Evolutionary conservation across 73 alveolate species (phyloP).

Genomic region (Tetrahymena borealis): DNA sequence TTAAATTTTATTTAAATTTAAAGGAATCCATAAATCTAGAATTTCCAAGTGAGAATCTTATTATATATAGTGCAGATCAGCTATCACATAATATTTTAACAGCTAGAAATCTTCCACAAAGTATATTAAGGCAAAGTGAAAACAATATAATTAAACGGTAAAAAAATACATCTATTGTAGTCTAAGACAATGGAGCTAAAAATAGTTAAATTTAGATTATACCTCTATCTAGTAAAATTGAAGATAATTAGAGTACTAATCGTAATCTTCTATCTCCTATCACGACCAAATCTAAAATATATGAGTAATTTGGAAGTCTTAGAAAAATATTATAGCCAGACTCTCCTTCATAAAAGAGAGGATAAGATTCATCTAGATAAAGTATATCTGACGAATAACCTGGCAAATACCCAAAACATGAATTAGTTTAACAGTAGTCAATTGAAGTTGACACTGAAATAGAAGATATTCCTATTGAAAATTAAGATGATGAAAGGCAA

Average conservation of each 20-base stretch:
- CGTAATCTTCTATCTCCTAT: not conserved
- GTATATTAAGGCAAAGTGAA: not conserved
- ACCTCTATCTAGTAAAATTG: not conserved
- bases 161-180: no score
- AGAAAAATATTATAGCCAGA: not conserved
- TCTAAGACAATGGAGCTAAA: not conserved
- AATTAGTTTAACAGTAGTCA: no score
- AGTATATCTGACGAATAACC: not conserved
- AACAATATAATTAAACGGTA: not conserved
- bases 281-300: not conserved
- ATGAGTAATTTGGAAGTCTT: not conserved
- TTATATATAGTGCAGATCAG: not conserved
- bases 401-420: no score
- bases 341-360: not conserved
- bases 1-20: not conserved
- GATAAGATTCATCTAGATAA: not conserved
- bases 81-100: not conserved
- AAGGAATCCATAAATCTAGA: not conserved
- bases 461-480: no score
- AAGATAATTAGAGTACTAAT: not conserved
- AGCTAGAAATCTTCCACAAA: not conserved
- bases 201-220: not conserved
- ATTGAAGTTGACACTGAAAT: no score
- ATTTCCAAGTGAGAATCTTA: not conserved
- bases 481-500: no score